Evolutionary conservation across 148 eudicot species (phyloP), one percentile per base, ranked within the genome.

Genomic region (Fagopyrum tataricum): DNA sequence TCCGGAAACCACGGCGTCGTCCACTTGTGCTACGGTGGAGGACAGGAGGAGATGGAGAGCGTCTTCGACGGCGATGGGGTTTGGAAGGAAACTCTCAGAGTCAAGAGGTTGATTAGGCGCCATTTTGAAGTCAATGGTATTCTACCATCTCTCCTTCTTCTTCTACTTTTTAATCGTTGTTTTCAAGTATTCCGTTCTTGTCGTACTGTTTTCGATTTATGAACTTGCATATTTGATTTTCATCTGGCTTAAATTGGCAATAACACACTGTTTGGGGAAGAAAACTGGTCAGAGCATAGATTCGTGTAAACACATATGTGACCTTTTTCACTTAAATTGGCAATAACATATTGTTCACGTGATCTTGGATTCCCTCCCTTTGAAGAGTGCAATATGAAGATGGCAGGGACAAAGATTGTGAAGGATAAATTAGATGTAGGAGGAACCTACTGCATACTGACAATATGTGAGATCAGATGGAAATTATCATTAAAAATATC

Each of bases 1-100:
- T 68, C 47, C 47, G 48, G 67, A 31, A 18, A 14, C 17, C 40
- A 55, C 17, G 52, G 53, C 72, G 73, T 48, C 78, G 55, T 73
- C 82, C 47, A 21, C 78, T 7, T 92, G 97, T 77, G 97, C 93
- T 8, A 84, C 89, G 43, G 97, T 90, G 67, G 96, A 92, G n/a
- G n/a, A n/a, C n/a, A n/a, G n/a, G n/a, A n/a, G 61, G 84, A 90
- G 70, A 92, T 92, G 97, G 97, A 96, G 0, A 77, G 78, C 26
- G 77, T 52, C 43, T 91, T 82, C 73, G 67, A 75, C 21, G 67
- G 75, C 64, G 73, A 79, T 53, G 81, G 81, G 41, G 79, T 81
- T 74, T 44, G 74, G 85, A 84, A 82, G 67, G 88, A 86, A 67
- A 84, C 81, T 51, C 76, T 87, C 10, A 78, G 89, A 48, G 86